Conservation (phyloP, 1,139 yeast genomes). For the Sporopachydermia cereana region DNA sequence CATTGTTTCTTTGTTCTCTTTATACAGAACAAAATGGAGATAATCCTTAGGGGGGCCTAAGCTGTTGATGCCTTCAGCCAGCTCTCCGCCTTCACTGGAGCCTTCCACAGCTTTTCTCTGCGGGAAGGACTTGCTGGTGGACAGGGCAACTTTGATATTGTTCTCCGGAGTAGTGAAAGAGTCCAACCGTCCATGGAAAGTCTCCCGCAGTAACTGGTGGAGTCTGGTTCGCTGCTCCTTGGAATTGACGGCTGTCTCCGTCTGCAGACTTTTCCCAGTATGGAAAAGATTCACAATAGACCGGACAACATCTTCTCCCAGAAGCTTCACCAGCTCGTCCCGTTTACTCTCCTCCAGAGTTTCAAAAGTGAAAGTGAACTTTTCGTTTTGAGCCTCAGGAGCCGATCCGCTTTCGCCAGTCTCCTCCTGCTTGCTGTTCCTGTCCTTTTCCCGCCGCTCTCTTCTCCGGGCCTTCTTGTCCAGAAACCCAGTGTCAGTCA, state of each 20-base stretch:
- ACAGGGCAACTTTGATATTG: slow-evolving; percentile 46
- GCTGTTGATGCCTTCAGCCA: slow-evolving; percentile 31
- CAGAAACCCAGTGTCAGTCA: slow-evolving; percentile 62
- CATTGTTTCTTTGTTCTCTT: slow-evolving; percentile 96
- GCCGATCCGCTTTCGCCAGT: slow-evolving; percentile 18
- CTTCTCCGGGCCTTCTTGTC: slow-evolving; percentile 40
- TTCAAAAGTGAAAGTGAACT: slow-evolving; percentile 8
- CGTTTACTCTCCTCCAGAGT: slow-evolving; percentile 17
- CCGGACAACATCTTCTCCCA: slow-evolving; percentile 50
- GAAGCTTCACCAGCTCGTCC: slow-evolving; percentile 33
- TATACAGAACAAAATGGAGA: slow-evolving; percentile 72
- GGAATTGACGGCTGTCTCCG: slow-evolving; percentile 46
- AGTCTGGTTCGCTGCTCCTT: slow-evolving; percentile 63
- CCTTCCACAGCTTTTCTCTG: slow-evolving; percentile 27
- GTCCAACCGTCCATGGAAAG: slow-evolving; percentile 67
- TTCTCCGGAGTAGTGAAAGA: slow-evolving; percentile 64
- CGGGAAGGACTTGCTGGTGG: slow-evolving; percentile 27
- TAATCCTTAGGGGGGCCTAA: slow-evolving; percentile 59
- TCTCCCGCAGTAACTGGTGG: slow-evolving; percentile 65
- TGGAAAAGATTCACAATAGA: slow-evolving; percentile 43
- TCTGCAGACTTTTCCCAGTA: slow-evolving; percentile 49
- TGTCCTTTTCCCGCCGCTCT: slow-evolving; percentile 34
- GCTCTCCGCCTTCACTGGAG: slow-evolving; percentile 26
- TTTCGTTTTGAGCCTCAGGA: no score
- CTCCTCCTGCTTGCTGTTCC: slow-evolving; percentile 28